Base-by-base conservation (phyloP, 116 monocot genomes). In the Iris pallida region DNA sequence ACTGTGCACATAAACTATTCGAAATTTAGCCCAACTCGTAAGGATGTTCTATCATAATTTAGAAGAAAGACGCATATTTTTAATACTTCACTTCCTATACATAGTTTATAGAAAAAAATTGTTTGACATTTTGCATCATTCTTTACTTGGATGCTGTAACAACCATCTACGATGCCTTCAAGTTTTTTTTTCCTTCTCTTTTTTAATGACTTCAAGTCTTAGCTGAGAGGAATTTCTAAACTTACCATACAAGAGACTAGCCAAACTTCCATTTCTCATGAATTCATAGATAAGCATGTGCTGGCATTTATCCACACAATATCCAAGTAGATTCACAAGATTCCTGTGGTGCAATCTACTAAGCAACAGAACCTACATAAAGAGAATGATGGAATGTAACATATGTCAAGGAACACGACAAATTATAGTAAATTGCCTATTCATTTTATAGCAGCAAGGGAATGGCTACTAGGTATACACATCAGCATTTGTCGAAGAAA, bases 261-360 rank as follows among this genome's bases (percentile, higher is more conserved):
- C 92, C 70, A 97, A 82, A 82, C 85, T 97, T 53, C 96, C 92
- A 76, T 92, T 97, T 55, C 85, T 89, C 96, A 97, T 97, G 75
- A 76, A 97, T 79, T 97, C 89, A 68, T 97, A 97, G 58, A 97
- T 66, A 13, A 97, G 83, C 82, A 97, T 92, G 64, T 76, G 82
- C 56, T 85, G 79, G 20, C 89, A 80, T 86, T 92, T 91, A 54
- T 96, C 96, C 9, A 96, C 81, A 75, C 96, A 96, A 67, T 87
- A 96, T 68, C 96, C 96, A 52, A 96, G 82, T 73, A 96, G 68
- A 81, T 96, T 96, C 56, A 96, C 96, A 73, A 96, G 89, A 89
- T 96, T 96, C 45, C 92, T 80, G 61, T 96, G 96, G 73, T 96
- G 96, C 72, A 96, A 74, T 66, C 91, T 86, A 47, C 96, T 74